These are phyloP conservation scores for Cyclotella atomus DNA, from an alignment of 108 stramenopile species.

Conservation along the genomic window DNA sequence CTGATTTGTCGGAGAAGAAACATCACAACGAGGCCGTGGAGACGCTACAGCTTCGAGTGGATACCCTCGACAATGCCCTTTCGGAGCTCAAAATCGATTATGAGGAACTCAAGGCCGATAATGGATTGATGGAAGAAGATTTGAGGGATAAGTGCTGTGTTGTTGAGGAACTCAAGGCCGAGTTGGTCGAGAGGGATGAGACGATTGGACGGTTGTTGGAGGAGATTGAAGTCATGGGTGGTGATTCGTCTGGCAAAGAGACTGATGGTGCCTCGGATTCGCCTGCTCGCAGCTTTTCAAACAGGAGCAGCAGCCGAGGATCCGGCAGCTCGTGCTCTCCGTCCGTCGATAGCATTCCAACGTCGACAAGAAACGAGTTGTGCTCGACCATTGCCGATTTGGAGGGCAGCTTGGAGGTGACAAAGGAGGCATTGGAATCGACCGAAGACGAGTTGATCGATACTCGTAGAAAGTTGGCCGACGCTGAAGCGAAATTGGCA, in stretches of 20 bases:
- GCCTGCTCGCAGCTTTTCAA: neutral
- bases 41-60: slow-evolving; percentile 19
- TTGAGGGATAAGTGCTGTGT: slow-evolving; percentile 30
- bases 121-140: slow-evolving; percentile 46
- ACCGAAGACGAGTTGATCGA: slow-evolving; percentile 30
- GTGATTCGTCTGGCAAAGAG: neutral
- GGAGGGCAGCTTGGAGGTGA: slow-evolving; percentile 19
- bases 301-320: neutral
- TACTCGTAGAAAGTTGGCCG: slow-evolving; percentile 13
- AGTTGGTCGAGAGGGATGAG: slow-evolving; percentile 19
- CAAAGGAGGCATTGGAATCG: slow-evolving; percentile 23
- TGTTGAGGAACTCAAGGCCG: slow-evolving; percentile 30
- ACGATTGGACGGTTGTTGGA: slow-evolving; percentile 30
- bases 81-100: slow-evolving; percentile 44
- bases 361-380: neutral
- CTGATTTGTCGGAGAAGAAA: slow-evolving; percentile 40
- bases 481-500: slow-evolving; percentile 1
- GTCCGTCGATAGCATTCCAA: neutral
- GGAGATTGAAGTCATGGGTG: slow-evolving; percentile 12
- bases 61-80: slow-evolving; percentile 28
- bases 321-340: neutral
- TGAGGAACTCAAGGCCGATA: slow-evolving; percentile 53
- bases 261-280: neutral
- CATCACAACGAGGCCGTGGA: slow-evolving; percentile 20
- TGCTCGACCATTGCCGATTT: neutral